phyloP scores from a whole-genome alignment of 768 basidiomycete species.

The Asterophora lycoperdoides region DNA sequence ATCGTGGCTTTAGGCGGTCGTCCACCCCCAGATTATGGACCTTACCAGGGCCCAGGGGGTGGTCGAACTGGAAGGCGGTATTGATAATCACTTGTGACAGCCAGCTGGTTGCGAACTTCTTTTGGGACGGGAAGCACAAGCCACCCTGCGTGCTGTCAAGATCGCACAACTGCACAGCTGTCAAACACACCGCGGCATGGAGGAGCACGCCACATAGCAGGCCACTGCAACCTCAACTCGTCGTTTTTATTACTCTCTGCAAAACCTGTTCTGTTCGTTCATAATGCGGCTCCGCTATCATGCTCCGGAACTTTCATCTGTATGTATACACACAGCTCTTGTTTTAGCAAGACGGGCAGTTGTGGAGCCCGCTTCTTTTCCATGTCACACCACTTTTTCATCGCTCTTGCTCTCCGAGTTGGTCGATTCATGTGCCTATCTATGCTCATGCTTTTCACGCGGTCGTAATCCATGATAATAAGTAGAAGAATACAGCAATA shows the following conservation, averaged over 20 bases:
- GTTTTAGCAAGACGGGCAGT: background rate
- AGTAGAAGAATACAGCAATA: background rate
- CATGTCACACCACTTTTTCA: background rate
- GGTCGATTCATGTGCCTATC: background rate
- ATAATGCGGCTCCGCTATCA: background rate
- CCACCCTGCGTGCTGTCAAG: too few species aligned
- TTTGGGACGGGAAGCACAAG: background rate
- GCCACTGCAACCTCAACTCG: too few species aligned
- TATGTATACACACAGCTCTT: background rate
- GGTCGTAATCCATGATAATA: background rate
- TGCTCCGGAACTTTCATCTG: background rate
- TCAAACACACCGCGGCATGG: too few species aligned
- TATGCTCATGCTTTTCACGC: too few species aligned
- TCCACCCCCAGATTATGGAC: constrained; percentile 83
- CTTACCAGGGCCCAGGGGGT: constrained; percentile 69
- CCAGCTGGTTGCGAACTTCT: background rate
- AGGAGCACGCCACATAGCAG: too few species aligned
- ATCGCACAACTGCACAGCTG: too few species aligned
- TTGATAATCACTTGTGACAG: constrained; percentile 2
- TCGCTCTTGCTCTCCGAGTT: background rate
- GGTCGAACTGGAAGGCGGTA: constrained; percentile 26
- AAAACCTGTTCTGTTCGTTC: background rate
- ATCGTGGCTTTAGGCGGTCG: constrained; percentile 45
- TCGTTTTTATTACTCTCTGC: background rate
- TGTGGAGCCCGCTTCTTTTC: constrained; percentile 2